Percentiles rank a stretch among this genome's conserved stretches.
phyloP scores from a whole-genome alignment of 2,329 filamentous ascomycete genomes.

The Colletotrichum liriopes region DNA sequence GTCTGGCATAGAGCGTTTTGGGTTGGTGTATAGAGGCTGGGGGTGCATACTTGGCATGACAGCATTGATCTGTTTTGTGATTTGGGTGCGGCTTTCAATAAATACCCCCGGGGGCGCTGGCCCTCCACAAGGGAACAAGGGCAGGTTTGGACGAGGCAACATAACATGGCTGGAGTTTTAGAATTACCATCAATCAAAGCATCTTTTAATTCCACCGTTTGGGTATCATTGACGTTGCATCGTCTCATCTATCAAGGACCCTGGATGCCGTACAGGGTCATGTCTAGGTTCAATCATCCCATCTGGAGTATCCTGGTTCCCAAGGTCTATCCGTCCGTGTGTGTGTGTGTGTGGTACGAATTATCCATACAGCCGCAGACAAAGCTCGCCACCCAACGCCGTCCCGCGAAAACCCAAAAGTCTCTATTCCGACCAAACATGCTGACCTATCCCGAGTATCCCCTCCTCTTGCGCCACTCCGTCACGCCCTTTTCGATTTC shows the following conservation, averaged over 20 bases:
- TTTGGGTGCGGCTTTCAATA: conserved; percentile 10
- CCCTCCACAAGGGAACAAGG: conserved; percentile 4
- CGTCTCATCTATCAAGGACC: conserved; percentile 21
- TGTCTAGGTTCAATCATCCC: conserved; percentile 17
- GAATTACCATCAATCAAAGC: neutral
- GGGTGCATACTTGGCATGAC: neutral
- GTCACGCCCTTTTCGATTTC: conserved; percentile 86
- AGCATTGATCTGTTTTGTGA: neutral
- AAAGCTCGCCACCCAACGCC: neutral
- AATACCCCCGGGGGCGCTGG: conserved; percentile 36
- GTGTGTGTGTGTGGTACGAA: neutral
- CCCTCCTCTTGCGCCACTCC: conserved; percentile 84
- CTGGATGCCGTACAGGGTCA: neutral
- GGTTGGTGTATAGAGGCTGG: neutral
- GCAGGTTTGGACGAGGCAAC: conserved; percentile 22
- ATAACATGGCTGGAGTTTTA: conserved; percentile 38
- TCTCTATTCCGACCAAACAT: too few relatives aligned
- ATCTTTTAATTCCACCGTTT: neutral
- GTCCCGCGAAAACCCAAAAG: neutral
- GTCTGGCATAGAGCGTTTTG: neutral
- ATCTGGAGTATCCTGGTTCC: neutral
- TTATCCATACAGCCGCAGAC: neutral
- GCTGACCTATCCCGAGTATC: conserved; percentile 49
- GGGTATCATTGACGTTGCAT: conserved; percentile 28
- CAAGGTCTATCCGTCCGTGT: neutral